These are phyloP conservation scores for Pseudocercospora crystallina DNA, from an alignment of 2,329 filamentous ascomycete genomes.

Conservation along the genomic window DNA sequence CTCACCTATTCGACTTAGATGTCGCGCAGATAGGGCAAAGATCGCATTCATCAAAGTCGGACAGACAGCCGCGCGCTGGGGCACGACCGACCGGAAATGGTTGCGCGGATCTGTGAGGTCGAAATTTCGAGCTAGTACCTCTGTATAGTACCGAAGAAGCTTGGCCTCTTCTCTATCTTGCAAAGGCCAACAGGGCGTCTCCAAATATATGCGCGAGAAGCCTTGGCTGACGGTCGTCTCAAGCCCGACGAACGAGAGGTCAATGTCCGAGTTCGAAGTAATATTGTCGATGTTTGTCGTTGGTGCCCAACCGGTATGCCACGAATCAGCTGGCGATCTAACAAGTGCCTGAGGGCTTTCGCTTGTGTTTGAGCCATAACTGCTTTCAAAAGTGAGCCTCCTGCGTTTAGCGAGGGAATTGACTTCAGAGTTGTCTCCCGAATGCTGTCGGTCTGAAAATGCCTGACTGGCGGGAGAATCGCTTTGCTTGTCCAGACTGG, in stretches of 20 bases:
- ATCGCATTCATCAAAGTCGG: constrained; percentile 58
- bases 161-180: constrained; percentile 31
- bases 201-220: constrained; percentile 31
- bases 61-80: constrained; percentile 52
- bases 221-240: constrained; percentile 24
- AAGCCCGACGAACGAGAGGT: constrained; percentile 17
- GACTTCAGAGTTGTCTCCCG: background rate
- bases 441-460: constrained; percentile 4
- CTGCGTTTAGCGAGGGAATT: constrained; percentile 15
- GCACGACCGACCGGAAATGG: constrained; percentile 57
- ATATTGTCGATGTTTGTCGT: constrained; percentile 10
- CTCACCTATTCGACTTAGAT: constrained; percentile 51
- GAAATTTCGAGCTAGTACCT: constrained; percentile 32
- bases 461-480: constrained; percentile 5
- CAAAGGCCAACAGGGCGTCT: constrained; percentile 33
- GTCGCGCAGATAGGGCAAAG: constrained; percentile 56
- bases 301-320: constrained; percentile 27
- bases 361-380: constrained; percentile 16
- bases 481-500: background rate
- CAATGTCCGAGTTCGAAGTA: constrained; percentile 12
- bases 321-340: constrained; percentile 20
- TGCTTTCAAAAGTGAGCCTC: constrained; percentile 21
- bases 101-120: constrained; percentile 36
- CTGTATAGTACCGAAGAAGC: constrained; percentile 35
- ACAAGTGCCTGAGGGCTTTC: constrained; percentile 7